Evolutionary conservation across 331 rosid species (phyloP), one percentile per base, ranked within the genome.

Genomic region (Phaseolus coccineus): DNA sequence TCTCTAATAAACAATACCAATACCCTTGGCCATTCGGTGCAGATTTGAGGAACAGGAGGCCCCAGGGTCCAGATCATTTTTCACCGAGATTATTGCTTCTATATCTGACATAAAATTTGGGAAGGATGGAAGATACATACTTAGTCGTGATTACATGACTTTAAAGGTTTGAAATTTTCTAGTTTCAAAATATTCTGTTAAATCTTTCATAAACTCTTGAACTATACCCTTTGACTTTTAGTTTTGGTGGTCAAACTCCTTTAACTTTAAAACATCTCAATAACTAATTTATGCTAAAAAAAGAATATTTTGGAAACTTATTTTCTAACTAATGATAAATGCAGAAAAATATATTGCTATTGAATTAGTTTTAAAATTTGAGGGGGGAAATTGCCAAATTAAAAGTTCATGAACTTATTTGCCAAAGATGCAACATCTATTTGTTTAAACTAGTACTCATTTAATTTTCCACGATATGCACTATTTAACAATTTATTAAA

Each of bases 101-200:
- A 91, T 96, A 83, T 93, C 99, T 0, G 99, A 96, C 83, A 90
- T 96, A 48, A 96, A 96, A 80, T 96, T 96, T 73, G 96, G 94
- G 81, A 96, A 89, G 90, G 92, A 88, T 59, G 99, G 99, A 81
- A 90, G 97, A 91, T 89, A 93, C 83, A 87, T 96, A 86, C 94
- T 96, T 71, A 93, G 99, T 65, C 99, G 99, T 24, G 99, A 96
- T 86, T 96, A 96, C 90, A 96, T 96, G 99, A 90, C 98, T 79
- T 93, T 96, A 48, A 96, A 96, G 99, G 99, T 96, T 80, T 69
- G 80, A 76, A 40, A 62, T 81, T 81, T 48, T 69, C 44, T 27
- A 47, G 66, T 73, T 40, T 57, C 56, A 50, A 75, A 48, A 56
- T 57, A n/a, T 44, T 69, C 13, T 67, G 76, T 77, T 58, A 24